These are phyloP conservation scores for Monilinia aucupariae DNA, from an alignment of 2,329 filamentous ascomycete species.

Conservation along the genomic window DNA sequence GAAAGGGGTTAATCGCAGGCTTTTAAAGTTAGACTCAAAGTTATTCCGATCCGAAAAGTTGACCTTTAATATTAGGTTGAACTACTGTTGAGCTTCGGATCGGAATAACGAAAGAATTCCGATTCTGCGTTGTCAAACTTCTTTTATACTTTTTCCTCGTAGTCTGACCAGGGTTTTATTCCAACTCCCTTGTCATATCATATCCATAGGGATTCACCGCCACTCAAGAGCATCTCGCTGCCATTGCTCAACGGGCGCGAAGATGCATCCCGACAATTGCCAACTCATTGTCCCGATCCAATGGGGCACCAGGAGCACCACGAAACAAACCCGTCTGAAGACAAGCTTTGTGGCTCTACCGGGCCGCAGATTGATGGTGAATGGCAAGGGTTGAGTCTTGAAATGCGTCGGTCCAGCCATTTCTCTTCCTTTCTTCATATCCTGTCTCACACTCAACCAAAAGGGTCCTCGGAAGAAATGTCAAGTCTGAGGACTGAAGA, in stretches of 20 bases:
- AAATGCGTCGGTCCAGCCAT: conserved; percentile 6
- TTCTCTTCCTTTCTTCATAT: not conserved
- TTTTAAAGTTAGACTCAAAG: too few species aligned
- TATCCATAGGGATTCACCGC: conserved; percentile 9
- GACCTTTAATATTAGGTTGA: too few species aligned
- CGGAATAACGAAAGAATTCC: too few species aligned
- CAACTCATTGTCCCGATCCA: conserved; percentile 3
- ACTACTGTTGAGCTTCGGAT: too few species aligned
- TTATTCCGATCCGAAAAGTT: too few species aligned
- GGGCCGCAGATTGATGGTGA: not conserved
- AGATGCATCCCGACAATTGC: not conserved
- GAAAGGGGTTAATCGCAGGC: too few species aligned
- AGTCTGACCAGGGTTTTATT: not conserved
- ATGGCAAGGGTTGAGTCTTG: not conserved
- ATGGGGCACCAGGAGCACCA: not conserved
- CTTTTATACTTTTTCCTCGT: too few species aligned
- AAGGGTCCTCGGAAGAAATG: not conserved
- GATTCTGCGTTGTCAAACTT: conserved; percentile 10
- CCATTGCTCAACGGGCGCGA: not conserved
- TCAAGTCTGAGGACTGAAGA: conserved; percentile 22
- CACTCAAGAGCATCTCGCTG: not conserved
- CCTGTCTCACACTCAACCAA: conserved; percentile 1
- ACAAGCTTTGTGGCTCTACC: conserved; percentile 3
- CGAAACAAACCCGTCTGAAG: not conserved
- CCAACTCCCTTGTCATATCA: not conserved